Evolutionary conservation across 805 yeast genomes (phyloP).

Genomic region (Kodamaea neixiangensis): DNA sequence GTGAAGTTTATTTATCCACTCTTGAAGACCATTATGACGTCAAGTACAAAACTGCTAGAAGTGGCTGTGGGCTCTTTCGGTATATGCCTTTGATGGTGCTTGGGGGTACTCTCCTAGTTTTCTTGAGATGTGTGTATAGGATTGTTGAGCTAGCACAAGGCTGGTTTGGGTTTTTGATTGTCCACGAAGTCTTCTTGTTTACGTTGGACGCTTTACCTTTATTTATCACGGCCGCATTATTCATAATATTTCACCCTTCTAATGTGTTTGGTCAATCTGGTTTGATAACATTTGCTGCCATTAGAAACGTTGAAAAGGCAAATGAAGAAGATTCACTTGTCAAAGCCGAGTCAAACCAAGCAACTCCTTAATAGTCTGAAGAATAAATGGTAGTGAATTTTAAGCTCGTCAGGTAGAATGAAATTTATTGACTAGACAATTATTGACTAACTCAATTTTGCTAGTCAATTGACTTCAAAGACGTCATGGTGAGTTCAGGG

Average conservation of each 20-base stretch:
- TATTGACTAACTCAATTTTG: neutral
- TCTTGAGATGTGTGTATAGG: conserved; percentile 71
- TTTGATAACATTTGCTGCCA: conserved; percentile 25
- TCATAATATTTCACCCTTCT: conserved; percentile 60
- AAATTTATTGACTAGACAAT: too few relatives aligned
- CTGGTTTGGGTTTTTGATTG: conserved; percentile 66
- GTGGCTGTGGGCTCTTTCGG: conserved; percentile 31
- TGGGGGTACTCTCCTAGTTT: conserved; percentile 53
- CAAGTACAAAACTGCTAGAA: conserved; percentile 35
- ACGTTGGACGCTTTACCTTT: conserved; percentile 33
- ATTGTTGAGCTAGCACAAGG: conserved; percentile 72
- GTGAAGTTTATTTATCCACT: conserved; percentile 18
- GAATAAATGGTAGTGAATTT: neutral
- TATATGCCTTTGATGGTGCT: conserved; percentile 48
- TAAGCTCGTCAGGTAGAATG: too few relatives aligned
- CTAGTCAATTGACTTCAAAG: neutral
- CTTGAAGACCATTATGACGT: conserved; percentile 35
- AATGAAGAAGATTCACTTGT: neutral
- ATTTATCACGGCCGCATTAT: conserved; percentile 21
- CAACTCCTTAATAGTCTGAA: neutral
- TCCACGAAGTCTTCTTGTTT: conserved; percentile 44
- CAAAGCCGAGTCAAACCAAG: neutral
- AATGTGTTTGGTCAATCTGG: conserved; percentile 44
- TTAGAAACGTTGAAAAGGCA: conserved; percentile 24
- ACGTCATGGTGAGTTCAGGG: conserved; percentile 31